Evolutionary conservation across 2,329 filamentous ascomycete species (phyloP).

Genomic region (Sclerotinia minor): DNA sequence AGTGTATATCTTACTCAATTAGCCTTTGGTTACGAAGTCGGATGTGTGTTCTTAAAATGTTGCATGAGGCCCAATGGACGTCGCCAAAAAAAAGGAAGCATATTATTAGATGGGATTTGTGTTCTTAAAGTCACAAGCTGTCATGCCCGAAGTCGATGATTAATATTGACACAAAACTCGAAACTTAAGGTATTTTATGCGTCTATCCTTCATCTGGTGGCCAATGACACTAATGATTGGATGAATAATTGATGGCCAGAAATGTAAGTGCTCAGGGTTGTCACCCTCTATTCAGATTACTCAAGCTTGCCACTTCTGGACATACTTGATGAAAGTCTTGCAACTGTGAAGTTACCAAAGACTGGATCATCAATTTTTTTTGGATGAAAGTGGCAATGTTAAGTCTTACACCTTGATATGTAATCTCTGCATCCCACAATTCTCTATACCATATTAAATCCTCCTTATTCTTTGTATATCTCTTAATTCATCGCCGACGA

Average conservation of each 20-base stretch:
- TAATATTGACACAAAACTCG: background rate
- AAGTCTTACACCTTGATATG: background rate
- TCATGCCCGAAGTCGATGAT: background rate
- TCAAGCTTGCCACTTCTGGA: background rate
- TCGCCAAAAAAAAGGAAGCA: too few species aligned
- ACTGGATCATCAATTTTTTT: background rate
- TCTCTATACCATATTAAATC: background rate
- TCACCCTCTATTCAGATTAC: background rate
- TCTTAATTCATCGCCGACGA: too few species aligned
- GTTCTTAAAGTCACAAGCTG: background rate
- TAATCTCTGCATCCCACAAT: background rate
- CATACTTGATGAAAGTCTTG: background rate
- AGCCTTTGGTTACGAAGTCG: too few species aligned
- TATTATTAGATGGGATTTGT: background rate
- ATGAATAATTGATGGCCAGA: background rate
- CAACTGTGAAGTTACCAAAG: background rate
- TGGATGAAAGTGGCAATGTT: background rate
- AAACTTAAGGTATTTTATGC: background rate
- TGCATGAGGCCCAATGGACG: background rate
- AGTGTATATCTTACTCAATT: background rate
- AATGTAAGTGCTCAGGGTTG: too few species aligned
- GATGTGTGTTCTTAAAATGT: background rate
- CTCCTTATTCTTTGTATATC: background rate
- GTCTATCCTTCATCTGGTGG: background rate
- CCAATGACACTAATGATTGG: background rate